Evolutionary conservation across 768 basidiomycete species (phyloP).

Genomic region (Cystofilobasidium bisporidii): DNA sequence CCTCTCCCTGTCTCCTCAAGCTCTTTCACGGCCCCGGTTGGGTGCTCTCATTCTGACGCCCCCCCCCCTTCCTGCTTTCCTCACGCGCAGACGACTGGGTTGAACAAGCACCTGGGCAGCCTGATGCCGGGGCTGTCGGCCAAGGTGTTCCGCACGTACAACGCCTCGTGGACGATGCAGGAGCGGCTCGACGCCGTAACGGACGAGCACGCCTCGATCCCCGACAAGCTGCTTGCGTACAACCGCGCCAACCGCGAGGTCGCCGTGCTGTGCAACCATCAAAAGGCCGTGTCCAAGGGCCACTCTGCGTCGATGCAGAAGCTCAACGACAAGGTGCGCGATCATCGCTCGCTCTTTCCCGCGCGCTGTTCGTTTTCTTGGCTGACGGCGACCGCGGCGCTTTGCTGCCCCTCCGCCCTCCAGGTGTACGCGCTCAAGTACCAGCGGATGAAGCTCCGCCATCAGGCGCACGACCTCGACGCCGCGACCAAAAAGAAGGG

Average conservation of each 20-base stretch:
- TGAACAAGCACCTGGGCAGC: slow-evolving; percentile 84
- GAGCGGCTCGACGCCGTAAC: slow-evolving; percentile 69
- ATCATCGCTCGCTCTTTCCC: slow-evolving; percentile 8
- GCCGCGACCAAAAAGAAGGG: slow-evolving; percentile 71
- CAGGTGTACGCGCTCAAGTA: slow-evolving; percentile 86
- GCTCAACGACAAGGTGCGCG: slow-evolving; percentile 78
- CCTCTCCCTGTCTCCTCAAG: background rate
- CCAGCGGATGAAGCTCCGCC: slow-evolving; percentile 92
- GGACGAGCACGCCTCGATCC: slow-evolving; percentile 60
- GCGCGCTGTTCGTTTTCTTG: background rate
- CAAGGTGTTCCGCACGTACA: slow-evolving; percentile 99
- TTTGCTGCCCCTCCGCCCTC: background rate
- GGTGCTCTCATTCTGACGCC: background rate
- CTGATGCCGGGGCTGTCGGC: slow-evolving; percentile 98
- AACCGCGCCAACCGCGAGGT: slow-evolving; percentile 95
- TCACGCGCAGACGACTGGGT: slow-evolving; percentile 61
- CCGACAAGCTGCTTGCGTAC: slow-evolving; percentile 94
- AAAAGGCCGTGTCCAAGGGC: slow-evolving; percentile 81
- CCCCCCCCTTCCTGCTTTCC: background rate
- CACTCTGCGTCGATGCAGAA: slow-evolving; percentile 91
- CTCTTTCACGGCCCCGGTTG: too few relatives aligned
- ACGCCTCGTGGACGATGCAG: slow-evolving; percentile 94
- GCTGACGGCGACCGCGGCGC: background rate
- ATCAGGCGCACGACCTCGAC: slow-evolving; percentile 69
- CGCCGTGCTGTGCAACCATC: slow-evolving; percentile 98